Conservation (phyloP, 192 early-diverging fungal genomes). For the Ambispora gerdemannii region DNA sequence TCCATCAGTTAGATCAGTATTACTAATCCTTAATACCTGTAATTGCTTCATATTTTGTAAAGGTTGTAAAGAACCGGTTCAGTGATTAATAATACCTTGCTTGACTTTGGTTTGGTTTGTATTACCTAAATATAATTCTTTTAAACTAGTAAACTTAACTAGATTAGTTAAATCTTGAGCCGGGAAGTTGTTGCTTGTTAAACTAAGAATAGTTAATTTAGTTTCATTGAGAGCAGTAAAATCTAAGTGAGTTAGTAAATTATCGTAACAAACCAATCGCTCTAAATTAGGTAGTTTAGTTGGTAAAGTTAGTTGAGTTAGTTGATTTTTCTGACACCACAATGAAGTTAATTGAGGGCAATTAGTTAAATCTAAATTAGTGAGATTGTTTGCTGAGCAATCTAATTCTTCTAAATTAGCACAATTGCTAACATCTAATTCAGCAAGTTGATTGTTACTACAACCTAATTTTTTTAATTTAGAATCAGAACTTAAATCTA, state of each 20-base stretch:
- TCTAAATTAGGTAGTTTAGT: no score
- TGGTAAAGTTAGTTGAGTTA: no score
- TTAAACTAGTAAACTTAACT: background rate
- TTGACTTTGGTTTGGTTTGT: slow-evolving; percentile 2
- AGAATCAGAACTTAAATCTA: no score
- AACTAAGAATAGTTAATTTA: slow-evolving; percentile 6
- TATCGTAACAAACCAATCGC: no score
- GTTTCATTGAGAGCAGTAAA: no score
- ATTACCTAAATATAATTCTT: slow-evolving; percentile 10
- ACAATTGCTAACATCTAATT: no score
- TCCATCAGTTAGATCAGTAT: slow-evolving; percentile 15
- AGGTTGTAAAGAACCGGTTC: background rate
- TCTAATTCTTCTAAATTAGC: no score
- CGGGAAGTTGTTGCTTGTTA: slow-evolving; percentile 1
- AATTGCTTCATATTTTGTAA: slow-evolving; percentile 7
- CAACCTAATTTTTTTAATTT: no score
- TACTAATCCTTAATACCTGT: background rate
- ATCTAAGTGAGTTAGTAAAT: no score
- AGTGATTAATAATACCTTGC: slow-evolving; percentile 2
- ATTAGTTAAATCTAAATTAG: slow-evolving; percentile 6
- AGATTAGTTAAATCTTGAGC: slow-evolving; percentile 1
- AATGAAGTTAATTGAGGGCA: background rate
- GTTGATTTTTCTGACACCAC: background rate
- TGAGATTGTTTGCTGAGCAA: background rate
- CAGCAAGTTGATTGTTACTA: no score